These are phyloP conservation scores for Exobasidium rhododendri DNA, from an alignment of 1,284 basidiomycete genomes.

Conservation along the genomic window DNA sequence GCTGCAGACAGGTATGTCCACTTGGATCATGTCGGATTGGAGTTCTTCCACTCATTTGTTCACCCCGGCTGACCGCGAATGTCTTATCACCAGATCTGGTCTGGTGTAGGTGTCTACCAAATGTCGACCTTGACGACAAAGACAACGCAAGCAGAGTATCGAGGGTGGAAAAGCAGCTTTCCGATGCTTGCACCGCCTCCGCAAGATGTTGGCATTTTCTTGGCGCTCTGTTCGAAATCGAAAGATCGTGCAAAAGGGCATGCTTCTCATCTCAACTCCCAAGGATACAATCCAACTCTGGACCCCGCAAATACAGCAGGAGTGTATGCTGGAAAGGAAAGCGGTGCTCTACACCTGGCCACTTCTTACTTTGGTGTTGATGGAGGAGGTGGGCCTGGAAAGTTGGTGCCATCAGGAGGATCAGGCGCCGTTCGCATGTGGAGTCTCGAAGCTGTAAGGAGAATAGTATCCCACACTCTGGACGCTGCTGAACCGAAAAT, in stretches of 20 bases:
- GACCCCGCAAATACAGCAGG: conserved; percentile 19
- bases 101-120: conserved; percentile 35
- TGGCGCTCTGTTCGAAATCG: conserved; percentile 17
- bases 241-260: conserved; percentile 16
- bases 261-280: conserved; percentile 26
- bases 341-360: background rate
- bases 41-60: background rate
- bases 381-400: conserved; percentile 29
- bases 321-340: background rate
- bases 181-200: conserved; percentile 13
- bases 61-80: no score
- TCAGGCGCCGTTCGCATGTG: conserved; percentile 37
- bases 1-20: conserved; percentile 21
- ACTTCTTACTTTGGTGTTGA: conserved; percentile 29
- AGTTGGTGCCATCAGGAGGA: conserved; percentile 30
- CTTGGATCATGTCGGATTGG: background rate
- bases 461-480: conserved; percentile 31
- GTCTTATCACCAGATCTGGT: conserved; percentile 27
- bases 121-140: conserved; percentile 29
- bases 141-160: background rate
- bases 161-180: background rate
- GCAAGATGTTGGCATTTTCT: conserved; percentile 6
- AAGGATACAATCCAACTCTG: conserved; percentile 19
- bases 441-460: conserved; percentile 34
- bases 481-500: conserved; percentile 21